Evolutionary conservation across 768 basidiomycete species (phyloP).

Genomic region (Fomitopsis pulvina): DNA sequence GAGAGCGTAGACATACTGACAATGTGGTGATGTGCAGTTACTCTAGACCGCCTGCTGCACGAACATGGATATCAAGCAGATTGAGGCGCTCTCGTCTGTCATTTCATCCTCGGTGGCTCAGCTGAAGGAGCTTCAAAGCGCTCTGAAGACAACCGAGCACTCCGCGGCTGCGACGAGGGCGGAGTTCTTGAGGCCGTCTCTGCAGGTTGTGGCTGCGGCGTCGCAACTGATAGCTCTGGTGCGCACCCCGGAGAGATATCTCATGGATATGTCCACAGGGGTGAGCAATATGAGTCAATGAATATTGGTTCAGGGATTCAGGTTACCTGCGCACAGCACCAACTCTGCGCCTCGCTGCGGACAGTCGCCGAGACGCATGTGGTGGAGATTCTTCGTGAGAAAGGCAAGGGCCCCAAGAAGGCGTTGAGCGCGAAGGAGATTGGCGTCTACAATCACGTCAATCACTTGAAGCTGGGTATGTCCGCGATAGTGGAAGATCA

Average conservation of each 20-base stretch:
- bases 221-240: conserved; percentile 4
- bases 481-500: background rate
- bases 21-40: too few species aligned
- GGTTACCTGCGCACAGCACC: conserved; percentile 1
- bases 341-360: conserved; percentile 13
- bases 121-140: conserved; percentile 2
- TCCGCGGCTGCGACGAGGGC: conserved; percentile 1
- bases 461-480: background rate
- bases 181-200: conserved; percentile 3
- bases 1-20: too few species aligned
- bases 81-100: background rate
- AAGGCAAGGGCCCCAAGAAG: conserved; percentile 23
- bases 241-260: conserved; percentile 3
- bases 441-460: conserved; percentile 19
- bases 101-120: conserved; percentile 2
- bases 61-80: conserved; percentile 5
- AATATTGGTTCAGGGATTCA: background rate
- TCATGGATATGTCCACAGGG: conserved; percentile 5
- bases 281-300: background rate
- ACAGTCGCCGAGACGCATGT: conserved; percentile 27
- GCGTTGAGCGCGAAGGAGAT: conserved; percentile 34
- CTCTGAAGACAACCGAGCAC: conserved; percentile 4
- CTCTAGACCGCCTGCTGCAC: too few species aligned
- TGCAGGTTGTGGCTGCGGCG: conserved; percentile 5
- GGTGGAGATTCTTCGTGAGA: conserved; percentile 35